Base-by-base conservation (phyloP, 495 filamentous ascomycete genomes). In the Talaromyces stipitatus region DNA sequence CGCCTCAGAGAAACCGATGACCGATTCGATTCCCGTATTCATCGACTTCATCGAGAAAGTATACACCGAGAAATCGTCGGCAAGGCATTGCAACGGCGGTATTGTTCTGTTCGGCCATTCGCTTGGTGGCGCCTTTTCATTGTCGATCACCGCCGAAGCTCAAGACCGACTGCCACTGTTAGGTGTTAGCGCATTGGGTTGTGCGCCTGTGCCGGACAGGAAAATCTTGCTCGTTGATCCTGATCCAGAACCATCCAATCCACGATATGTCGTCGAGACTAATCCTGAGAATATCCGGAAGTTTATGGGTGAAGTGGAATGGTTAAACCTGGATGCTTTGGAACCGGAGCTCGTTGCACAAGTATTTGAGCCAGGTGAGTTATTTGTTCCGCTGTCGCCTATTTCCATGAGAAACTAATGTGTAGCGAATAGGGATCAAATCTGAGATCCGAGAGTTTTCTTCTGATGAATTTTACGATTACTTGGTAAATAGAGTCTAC, bases 141-240 rank as follows among this genome's bases (percentile, higher is more conserved):
- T 62, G 55, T 59, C 53, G 55, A 65, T 67, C 53, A 38, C 50
- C 43, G 47, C 43, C 60, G 60, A 65, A 67, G 64, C 57, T 55
- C 54, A 61, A 16, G n/a, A 27, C 22, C 54, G 50, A 29, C 47
- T 57, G 4, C 55, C 28, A 3, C 30, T 57, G 6, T 23, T 47
- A 22, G 57, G 63, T 62, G 63, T 64, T 55, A 54, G 36, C 54
- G 20, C 16, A 2, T 11, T 18, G 9, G 55, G 26, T 7, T 59
- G 54, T 26, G 24, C 33, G 23, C 54, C 54, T 29, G 26, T 29
- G 4, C 12, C 8, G 16, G 58, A 56, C 53, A 16, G 4, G 24
- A 48, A 29, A 20, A n/a, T 12, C 14, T 18, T 55, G 14, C n/a
- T 55, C 14, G n/a, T 36, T 0, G 54, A 55, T 26, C 54, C 54